Base-by-base conservation (phyloP, 768 basidiomycete species). In the Boletus coccyginus region DNA sequence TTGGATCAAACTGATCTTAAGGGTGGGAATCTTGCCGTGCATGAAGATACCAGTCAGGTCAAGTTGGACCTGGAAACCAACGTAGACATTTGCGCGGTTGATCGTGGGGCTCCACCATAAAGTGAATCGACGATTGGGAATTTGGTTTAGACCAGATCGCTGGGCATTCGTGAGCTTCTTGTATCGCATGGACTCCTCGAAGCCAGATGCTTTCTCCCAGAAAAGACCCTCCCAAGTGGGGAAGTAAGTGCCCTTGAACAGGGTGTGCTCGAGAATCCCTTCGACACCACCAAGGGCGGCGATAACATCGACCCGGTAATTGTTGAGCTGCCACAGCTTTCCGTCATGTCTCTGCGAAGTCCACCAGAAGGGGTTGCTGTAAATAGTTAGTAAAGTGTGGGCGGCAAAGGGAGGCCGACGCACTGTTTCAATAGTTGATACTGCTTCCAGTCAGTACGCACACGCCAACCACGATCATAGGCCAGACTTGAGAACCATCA, bases 71-170 rank as follows among this genome's bases (percentile, higher is more conserved):
- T 98, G 97, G 92, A 99, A 99, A 84, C 97, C 97, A 71, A 98
- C 95, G 67, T 97, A 97, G 69, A 98, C 95, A 69, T 99, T 99
- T 52, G 97, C 96, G 62, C 97, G 92, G 74, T 98, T 98, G 78
- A 98, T 98, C 0, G 96, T 98, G 27, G 95, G 95, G 69, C 91
- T 93, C 94, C 94, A 97, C 97, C 97, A 99, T 11, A 99, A 80
- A 5, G 96, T 98, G 78, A 98, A 98, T 13, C 93, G 92, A 86
- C 96, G 94, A 71, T 98, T 98, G 8, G 96, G 96, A 70, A 98
- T 96, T 71, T 96, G 94, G 70, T 93, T 93, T 43, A 96, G 76
- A 91, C 97, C 97, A 36, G 94, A 97, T 46, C 96, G 90, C 74
- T 99, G 97, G 12, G 97, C 97, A 68, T 98, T 99, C 48, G 97